Evolutionary conservation across 2,329 filamentous ascomycete genomes (phyloP), one percentile per base, ranked within the genome.

Genomic region (Aspergillus sp.): DNA sequence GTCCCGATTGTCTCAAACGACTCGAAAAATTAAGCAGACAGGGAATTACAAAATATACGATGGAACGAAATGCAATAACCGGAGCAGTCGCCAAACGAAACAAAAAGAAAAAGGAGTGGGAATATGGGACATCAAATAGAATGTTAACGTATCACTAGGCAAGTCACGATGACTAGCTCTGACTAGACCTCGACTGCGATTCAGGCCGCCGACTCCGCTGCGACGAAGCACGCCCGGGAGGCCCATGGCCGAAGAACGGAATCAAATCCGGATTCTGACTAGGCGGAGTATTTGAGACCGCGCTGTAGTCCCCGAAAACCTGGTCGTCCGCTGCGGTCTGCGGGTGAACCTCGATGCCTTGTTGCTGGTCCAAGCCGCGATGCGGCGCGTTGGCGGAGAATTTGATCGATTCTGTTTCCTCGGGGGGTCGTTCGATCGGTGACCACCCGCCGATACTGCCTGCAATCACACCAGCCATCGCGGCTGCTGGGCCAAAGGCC

Each of bases 381-480:
- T 68, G 64, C 7, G 61, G 59, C 12, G 61, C 62, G 35, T 58
- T 60, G 27, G 61, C 55, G 1, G 67, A 63, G 52, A 73, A 70
- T 9, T 58, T 62, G 46, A 68, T 57, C 3, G 64, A 59, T 45
- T 70, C 68, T n/a, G 57, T 57, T 28, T 67, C 67, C 6, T 60
- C 62, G 5, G 53, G 53, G 10, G 59, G 50, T 45, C 75, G 67
- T 50, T 81, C 79, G 45, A 82, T 78, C 0, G 71, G 81, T 33
- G 79, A 82, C 79, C 78, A 83, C 38, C 79, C 80, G 38, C 74
- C 79, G 53, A 84, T 75, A 59, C 78, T 81, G 45, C 81, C 80
- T n/a, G 80, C 81, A 34, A 83, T 74, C 42, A 83, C 73, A 54
- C 81, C 81, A 27, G 80, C 80, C 79, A 83, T 82, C 34, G 80